A percentile compares a stretch with the other conserved stretches of the same genome.
phyloP scores from a whole-genome alignment of 805 yeast genomes.

The Cephaloascus fragrans region DNA sequence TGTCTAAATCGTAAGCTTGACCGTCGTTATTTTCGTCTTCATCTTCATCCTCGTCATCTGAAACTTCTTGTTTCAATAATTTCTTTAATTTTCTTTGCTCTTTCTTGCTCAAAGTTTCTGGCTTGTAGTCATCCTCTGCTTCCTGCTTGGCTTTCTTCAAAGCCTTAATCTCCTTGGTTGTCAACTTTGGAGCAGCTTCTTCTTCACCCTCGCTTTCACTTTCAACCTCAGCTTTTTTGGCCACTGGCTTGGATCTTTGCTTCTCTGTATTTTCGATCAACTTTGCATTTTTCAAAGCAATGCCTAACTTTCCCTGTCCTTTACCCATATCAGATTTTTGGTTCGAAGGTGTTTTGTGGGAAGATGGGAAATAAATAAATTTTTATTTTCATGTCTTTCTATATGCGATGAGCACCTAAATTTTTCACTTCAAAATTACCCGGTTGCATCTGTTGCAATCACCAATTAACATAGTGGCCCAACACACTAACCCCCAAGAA shows the following conservation, averaged over 20 bases:
- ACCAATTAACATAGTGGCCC: no score
- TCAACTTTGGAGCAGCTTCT: neutral
- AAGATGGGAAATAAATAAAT: no score
- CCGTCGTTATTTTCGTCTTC: conserved; percentile 16
- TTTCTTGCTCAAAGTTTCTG: conserved; percentile 48
- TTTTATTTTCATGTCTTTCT: no score
- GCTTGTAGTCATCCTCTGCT: conserved; percentile 30
- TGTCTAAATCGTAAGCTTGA: conserved; percentile 9
- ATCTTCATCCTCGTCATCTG: conserved; percentile 15
- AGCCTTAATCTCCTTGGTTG: conserved; percentile 5
- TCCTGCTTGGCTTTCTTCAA: conserved; percentile 10
- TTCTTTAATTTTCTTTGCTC: conserved; percentile 54
- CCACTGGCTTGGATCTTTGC: neutral
- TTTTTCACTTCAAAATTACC: no score
- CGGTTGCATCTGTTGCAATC: no score
- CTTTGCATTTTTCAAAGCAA: neutral
- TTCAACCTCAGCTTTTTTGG: conserved; percentile 1
- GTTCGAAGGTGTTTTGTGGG: no score
- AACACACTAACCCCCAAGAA: no score
- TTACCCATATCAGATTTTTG: neutral
- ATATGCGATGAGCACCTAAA: no score
- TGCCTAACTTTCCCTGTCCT: neutral
- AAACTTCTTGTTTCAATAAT: conserved; percentile 20
- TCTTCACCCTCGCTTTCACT: conserved; percentile 1
- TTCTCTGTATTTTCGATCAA: neutral